Evolutionary conservation across 371 early-diverging fungal genomes (phyloP), one percentile per base, ranked within the genome.

Genomic region (Fennellomyces sp.): DNA sequence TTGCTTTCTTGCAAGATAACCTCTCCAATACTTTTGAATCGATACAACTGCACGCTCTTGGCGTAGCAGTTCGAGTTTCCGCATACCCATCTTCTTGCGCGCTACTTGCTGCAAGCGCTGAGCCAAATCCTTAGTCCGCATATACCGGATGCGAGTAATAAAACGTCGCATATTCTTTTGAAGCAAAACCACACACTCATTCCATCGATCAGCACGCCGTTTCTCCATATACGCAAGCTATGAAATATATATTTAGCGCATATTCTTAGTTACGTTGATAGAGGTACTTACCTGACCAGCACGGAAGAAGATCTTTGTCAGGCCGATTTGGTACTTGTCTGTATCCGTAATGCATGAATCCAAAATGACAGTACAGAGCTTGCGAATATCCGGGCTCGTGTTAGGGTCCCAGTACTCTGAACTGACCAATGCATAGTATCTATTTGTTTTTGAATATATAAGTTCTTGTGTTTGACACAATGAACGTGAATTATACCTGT

Each of bases 291-390:
- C 73, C 63, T 75, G 93, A 56, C 99, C 99, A 33, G 99, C 94
- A n/a, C 98, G 91, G 92, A 99, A 98, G 74, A 99, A 99, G 56
- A 99, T 92, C 77, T 97, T 99, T 15, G 97, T 95, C 33, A 88
- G 73, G 62, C 99, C 99, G 25, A 99, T 79, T 78, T 97, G 99
- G 70, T 91, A 99, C 69, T 94, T 91, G 66, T 94, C 95, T 3
- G 67, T 70, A 63, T 92, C 92, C 21, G 70, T 73, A 53, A 98
- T 90, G 19, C 83, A 77, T 11, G 72, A 73, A 31, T 85, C 80
- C 26, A 96, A 84, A 68, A 97, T 91, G 21, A 80, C 73, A 19
- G 66, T 66, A 65, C 87, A 88, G 28, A 88, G 70, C 48, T 82
- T 73, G 23, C 73, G 73, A 19, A 83, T 72, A 64, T 88, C 85